Evolutionary conservation across 768 basidiomycete species (phyloP).

Genomic region (Sarcomyxa edulis): DNA sequence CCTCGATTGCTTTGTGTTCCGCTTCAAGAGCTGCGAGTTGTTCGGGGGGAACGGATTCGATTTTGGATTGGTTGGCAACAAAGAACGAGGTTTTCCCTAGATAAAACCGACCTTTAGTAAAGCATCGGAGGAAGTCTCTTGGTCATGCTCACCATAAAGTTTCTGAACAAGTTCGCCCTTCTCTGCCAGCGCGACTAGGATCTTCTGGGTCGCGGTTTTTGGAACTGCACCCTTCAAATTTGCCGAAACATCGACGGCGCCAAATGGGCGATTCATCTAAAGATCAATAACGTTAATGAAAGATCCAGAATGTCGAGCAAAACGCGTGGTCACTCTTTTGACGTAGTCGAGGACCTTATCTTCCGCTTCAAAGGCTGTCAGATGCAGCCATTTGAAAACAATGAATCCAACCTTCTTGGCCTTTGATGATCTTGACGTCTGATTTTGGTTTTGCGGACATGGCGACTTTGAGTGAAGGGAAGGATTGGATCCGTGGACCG

Average conservation of each 20-base stretch:
- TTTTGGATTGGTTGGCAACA: constrained; percentile 74
- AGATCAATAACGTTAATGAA: constrained; percentile 4
- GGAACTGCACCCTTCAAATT: constrained; percentile 88
- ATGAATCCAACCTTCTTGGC: constrained; percentile 55
- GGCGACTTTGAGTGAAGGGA: constrained; percentile 13
- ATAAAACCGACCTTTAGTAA: constrained; percentile 9
- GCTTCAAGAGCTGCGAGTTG: constrained; percentile 55
- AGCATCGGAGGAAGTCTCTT: constrained; percentile 8
- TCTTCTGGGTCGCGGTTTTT: constrained; percentile 81
- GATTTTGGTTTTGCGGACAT: constrained; percentile 52
- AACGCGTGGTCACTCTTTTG: constrained; percentile 44
- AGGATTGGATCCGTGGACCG: no score
- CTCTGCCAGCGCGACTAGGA: constrained; percentile 76
- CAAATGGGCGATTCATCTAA: constrained; percentile 92
- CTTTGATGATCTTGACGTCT: constrained; percentile 63
- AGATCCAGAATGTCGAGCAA: no score
- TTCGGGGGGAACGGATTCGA: constrained; percentile 59
- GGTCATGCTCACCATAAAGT: constrained; percentile 59
- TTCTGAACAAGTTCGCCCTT: constrained; percentile 81
- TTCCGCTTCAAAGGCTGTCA: constrained; percentile 44
- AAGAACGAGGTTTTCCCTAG: constrained; percentile 84
- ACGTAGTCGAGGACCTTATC: constrained; percentile 75
- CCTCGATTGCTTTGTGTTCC: constrained; percentile 52
- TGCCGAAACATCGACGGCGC: constrained; percentile 86
- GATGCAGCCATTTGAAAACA: not conserved